Conservation (phyloP, 2,329 filamentous ascomycete species). For the Neurospora crassa region DNA sequence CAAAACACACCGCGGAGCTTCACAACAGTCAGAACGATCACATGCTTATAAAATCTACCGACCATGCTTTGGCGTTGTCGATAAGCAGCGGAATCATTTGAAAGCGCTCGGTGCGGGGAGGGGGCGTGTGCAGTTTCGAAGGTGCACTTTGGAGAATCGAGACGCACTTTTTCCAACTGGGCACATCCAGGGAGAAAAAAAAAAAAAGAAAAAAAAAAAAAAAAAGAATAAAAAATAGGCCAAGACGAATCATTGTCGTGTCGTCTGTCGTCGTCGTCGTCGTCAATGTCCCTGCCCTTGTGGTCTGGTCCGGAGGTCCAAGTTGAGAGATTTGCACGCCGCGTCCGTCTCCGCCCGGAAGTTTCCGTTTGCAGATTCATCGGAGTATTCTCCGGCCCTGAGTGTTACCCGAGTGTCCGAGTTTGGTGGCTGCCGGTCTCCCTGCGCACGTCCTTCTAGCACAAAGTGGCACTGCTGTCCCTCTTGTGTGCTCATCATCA, state of each 20-base stretch:
- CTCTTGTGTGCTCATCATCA: background rate
- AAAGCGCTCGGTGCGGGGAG: background rate
- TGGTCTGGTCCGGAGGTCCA: background rate
- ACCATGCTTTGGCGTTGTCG: background rate
- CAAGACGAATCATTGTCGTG: background rate
- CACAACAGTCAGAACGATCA: background rate
- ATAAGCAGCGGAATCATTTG: background rate
- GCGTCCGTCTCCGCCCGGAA: background rate
- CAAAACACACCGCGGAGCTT: background rate
- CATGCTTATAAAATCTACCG: background rate
- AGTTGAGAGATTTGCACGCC: background rate
- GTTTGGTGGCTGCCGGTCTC: background rate
- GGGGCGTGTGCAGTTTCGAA: background rate
- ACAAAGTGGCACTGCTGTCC: background rate
- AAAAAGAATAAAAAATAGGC: background rate
- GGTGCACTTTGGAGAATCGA: background rate
- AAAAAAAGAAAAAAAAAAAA: too few relatives aligned
- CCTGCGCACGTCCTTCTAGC: background rate
- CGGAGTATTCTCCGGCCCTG: background rate
- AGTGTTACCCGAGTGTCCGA: background rate
- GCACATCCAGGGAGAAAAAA: background rate
- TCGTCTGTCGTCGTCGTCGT: background rate
- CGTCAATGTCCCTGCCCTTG: background rate
- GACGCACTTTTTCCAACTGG: background rate
- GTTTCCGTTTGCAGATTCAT: background rate